phyloP scores from a whole-genome alignment of 2,329 filamentous ascomycete genomes.

The Monilinia vaccinii-corymbosi region DNA sequence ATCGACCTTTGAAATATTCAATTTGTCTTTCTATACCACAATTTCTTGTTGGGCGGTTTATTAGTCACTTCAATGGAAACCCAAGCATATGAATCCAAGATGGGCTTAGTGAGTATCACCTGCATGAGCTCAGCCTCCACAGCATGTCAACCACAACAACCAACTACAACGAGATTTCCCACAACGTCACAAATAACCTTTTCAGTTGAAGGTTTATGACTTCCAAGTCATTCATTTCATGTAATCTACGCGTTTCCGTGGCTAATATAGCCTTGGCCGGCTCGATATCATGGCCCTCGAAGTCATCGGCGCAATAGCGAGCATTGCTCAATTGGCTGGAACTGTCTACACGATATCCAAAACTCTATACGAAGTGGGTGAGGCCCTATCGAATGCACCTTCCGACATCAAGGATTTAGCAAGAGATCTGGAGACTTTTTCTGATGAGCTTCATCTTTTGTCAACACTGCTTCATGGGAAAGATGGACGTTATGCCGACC shows the following conservation, averaged over 20 bases:
- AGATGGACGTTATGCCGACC: constrained; percentile 13
- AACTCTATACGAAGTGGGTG: constrained; percentile 13
- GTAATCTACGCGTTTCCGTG: background rate
- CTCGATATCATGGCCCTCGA: constrained; percentile 11
- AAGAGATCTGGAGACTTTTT: constrained; percentile 16
- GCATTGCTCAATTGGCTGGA: constrained; percentile 14
- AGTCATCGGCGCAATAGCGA: constrained; percentile 13
- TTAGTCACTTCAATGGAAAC: background rate
- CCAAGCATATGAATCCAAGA: background rate
- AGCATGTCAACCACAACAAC: background rate
- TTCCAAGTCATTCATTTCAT: background rate
- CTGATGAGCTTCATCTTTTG: constrained; percentile 13
- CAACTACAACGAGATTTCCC: too few species aligned
- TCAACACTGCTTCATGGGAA: constrained; percentile 13
- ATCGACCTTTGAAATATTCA: background rate
- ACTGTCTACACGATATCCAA: constrained; percentile 17
- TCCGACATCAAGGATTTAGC: constrained; percentile 19
- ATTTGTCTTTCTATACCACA: background rate
- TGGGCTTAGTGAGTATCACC: background rate
- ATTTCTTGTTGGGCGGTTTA: background rate
- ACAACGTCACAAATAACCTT: background rate
- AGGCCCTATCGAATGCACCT: constrained; percentile 14
- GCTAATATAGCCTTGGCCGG: background rate
- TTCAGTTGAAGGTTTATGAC: background rate
- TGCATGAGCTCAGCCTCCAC: background rate